Evolutionary conservation across 345 rosid genomes (phyloP).

Genomic region (Fremontodendron californicum): DNA sequence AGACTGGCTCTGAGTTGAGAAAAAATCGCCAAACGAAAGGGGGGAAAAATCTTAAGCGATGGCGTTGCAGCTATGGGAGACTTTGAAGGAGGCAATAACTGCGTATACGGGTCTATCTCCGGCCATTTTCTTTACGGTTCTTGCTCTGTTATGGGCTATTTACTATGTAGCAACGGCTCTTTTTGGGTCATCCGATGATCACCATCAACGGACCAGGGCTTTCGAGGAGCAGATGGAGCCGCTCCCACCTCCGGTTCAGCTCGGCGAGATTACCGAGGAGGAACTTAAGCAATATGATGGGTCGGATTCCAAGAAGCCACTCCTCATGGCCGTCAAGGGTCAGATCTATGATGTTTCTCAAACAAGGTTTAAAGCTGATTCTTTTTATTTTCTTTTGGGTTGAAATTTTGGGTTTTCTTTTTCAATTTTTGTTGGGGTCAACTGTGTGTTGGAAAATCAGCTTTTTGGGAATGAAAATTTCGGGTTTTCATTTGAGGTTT

Average conservation of each 20-base stretch:
- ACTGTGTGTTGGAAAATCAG: neutral
- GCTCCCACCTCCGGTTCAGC: constrained; percentile 78
- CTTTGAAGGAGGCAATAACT: constrained; percentile 72
- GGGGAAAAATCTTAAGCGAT: constrained; percentile 21
- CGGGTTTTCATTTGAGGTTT: neutral
- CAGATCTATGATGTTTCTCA: constrained; percentile 99
- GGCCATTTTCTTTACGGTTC: constrained; percentile 62
- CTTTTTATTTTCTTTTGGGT: neutral
- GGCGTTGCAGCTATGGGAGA: constrained; percentile 89
- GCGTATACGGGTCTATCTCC: constrained; percentile 91
- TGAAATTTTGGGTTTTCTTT: neutral
- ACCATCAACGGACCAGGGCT: constrained; percentile 40
- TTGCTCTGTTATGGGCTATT: constrained; percentile 62
- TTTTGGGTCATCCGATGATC: constrained; percentile 50
- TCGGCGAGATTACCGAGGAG: constrained; percentile 82
- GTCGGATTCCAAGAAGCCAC: constrained; percentile 70
- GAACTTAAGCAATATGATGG: constrained; percentile 88
- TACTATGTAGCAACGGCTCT: constrained; percentile 68
- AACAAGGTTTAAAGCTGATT: constrained; percentile 59
- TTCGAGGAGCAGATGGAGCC: constrained; percentile 62
- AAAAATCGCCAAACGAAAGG: neutral
- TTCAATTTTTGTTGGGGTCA: constrained; percentile 2
- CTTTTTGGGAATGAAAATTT: constrained; percentile 1
- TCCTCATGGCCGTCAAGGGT: constrained; percentile 97
- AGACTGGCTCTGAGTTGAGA: neutral